phyloP scores from a whole-genome alignment of 1,139 yeast genomes.

The Kurtzmaniella quercitrusa region DNA sequence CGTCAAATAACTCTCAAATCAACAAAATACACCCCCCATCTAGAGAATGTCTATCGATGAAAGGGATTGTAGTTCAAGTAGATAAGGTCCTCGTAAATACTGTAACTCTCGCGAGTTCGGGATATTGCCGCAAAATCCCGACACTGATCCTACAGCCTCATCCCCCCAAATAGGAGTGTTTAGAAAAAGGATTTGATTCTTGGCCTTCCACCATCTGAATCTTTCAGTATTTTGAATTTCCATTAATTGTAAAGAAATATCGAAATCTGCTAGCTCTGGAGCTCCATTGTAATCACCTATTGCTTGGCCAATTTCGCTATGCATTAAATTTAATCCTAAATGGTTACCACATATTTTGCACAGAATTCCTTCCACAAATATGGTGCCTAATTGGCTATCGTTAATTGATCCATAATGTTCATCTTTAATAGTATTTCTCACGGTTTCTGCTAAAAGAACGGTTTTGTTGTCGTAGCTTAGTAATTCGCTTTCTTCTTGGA shows the following conservation, averaged over 20 bases:
- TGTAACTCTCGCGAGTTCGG: neutral
- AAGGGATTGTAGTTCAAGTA: neutral
- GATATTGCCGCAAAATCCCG: neutral
- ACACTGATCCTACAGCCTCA: too few species aligned
- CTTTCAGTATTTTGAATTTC: slow-evolving; percentile 2
- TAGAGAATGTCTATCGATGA: neutral
- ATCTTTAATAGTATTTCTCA: neutral
- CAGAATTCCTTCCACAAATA: slow-evolving; percentile 1
- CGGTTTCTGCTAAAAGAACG: neutral
- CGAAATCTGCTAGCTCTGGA: neutral
- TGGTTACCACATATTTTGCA: slow-evolving; percentile 4
- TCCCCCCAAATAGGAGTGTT: neutral
- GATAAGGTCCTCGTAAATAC: neutral
- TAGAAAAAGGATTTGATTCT: neutral
- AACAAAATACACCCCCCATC: too few species aligned
- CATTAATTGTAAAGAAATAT: slow-evolving; percentile 1
- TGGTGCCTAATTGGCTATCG: neutral
- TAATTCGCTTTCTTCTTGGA: neutral
- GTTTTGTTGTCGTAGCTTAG: neutral
- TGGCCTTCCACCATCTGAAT: slow-evolving; percentile 1
- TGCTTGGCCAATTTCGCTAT: too few species aligned
- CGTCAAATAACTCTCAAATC: too few species aligned
- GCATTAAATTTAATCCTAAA: neutral
- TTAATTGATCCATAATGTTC: neutral
- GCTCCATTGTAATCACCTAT: neutral